Conservation (phyloP, 2,329 filamentous ascomycete species). For the Penicillium sp. region DNA sequence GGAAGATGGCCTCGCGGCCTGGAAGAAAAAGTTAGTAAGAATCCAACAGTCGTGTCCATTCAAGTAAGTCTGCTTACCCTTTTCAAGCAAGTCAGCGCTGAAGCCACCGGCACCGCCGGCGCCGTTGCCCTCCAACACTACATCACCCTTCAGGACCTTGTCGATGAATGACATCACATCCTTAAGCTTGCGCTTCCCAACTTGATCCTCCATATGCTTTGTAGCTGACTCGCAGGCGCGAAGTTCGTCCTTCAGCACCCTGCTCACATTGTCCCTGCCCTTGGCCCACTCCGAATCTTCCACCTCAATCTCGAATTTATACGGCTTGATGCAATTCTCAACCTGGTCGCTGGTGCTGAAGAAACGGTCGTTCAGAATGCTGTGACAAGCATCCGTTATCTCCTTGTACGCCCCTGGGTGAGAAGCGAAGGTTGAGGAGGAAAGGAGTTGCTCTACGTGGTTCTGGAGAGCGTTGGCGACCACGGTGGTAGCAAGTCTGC, state of each 20-base stretch:
- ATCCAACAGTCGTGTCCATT: slow-evolving; percentile 21
- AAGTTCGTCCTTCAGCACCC: slow-evolving; percentile 83
- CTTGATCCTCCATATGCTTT: slow-evolving; percentile 70
- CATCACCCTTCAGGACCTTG: slow-evolving; percentile 80
- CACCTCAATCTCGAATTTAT: slow-evolving; percentile 96
- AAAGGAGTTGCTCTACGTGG: slow-evolving; percentile 77
- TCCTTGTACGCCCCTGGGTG: slow-evolving; percentile 91
- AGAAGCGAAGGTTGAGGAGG: slow-evolving; percentile 78
- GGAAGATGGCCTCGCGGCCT: slow-evolving; percentile 92
- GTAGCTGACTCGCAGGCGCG: slow-evolving; percentile 78
- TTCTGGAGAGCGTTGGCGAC: slow-evolving; percentile 85
- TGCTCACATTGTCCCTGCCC: slow-evolving; percentile 78
- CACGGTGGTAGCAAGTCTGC: slow-evolving; percentile 86
- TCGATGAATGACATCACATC: slow-evolving; percentile 94
- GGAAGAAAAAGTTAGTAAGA: slow-evolving; percentile 10
- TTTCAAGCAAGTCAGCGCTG: slow-evolving; percentile 78
- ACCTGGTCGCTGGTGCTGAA: slow-evolving; percentile 98
- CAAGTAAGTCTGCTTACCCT: slow-evolving; percentile 58
- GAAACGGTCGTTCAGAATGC: slow-evolving; percentile 89
- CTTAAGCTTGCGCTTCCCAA: slow-evolving; percentile 80
- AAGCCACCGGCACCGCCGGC: slow-evolving; percentile 89
- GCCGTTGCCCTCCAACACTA: slow-evolving; percentile 80
- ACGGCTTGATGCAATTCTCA: slow-evolving; percentile 98
- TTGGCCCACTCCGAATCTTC: slow-evolving; percentile 86
- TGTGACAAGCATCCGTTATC: slow-evolving; percentile 87